Conservation (phyloP, 2,329 filamentous ascomycete genomes). For the Aschersonia sp. region DNA sequence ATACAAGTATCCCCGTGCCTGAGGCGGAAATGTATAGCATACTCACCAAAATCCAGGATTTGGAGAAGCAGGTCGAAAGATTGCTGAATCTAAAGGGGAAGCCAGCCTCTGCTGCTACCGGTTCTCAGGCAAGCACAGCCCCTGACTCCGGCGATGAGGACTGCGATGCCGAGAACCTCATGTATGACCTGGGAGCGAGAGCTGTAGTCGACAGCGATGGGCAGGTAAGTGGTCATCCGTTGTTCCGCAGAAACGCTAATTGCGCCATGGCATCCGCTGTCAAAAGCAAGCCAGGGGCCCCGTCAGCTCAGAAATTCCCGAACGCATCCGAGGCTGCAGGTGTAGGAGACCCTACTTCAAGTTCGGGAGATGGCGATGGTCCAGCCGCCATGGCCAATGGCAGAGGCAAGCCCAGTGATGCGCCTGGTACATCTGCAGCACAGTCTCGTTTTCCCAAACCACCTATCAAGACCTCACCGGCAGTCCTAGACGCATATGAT, state of each 20-base stretch:
- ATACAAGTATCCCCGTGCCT: constrained; percentile 11
- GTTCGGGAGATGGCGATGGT: not conserved
- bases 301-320: not conserved
- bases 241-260: constrained; percentile 11
- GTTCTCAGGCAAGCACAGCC: not conserved
- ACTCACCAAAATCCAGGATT: constrained; percentile 12
- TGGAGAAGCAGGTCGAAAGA: constrained; percentile 13
- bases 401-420: not conserved
- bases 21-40: constrained; percentile 11
- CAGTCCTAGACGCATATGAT: not conserved
- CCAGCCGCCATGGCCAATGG: not conserved
- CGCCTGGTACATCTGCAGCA: not conserved
- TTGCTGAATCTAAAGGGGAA: constrained; percentile 8
- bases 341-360: no score
- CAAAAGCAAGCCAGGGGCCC: not conserved
- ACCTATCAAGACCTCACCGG: constrained; percentile 1
- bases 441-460: not conserved
- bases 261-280: constrained; percentile 10
- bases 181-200: constrained; percentile 5
- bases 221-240: constrained; percentile 11
- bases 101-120: not conserved
- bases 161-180: constrained; percentile 6
- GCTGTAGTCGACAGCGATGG: constrained; percentile 4
- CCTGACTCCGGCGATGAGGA: constrained; percentile 1
- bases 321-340: not conserved